Evolutionary conservation across 2,329 filamentous ascomycete genomes (phyloP).

Genomic region (Sclerotinia glacialis): DNA sequence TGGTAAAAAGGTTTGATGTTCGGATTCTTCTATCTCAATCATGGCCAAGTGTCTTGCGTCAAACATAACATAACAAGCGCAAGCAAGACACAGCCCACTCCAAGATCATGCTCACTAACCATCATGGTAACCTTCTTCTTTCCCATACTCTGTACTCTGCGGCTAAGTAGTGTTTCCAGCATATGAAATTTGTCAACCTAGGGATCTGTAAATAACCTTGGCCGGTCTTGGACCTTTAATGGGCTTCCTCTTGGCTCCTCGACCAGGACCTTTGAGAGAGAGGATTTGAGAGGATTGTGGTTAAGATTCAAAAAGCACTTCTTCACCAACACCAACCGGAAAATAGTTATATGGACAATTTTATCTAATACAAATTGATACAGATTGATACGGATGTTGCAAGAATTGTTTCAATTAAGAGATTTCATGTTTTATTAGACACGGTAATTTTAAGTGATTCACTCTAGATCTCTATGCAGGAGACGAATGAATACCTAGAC

Average conservation of each 20-base stretch:
- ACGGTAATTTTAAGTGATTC: neutral
- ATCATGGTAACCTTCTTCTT: neutral
- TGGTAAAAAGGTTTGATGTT: neutral
- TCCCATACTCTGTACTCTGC: neutral
- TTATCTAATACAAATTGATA: neutral
- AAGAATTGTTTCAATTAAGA: conserved; percentile 2
- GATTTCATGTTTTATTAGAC: conserved; percentile 2
- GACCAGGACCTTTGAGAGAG: neutral
- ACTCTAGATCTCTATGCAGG: neutral
- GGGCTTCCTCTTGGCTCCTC: conserved; percentile 5
- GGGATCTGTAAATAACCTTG: neutral
- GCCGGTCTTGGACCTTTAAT: neutral
- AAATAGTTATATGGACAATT: neutral
- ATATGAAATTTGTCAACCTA: conserved; percentile 1
- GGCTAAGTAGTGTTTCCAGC: neutral
- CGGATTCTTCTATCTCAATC: neutral
- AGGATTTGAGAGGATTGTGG: neutral
- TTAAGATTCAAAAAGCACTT: neutral
- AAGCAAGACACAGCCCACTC: neutral
- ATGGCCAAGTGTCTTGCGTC: neutral
- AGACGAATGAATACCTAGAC: neutral
- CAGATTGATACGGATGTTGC: neutral
- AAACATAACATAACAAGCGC: neutral
- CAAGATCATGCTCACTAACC: neutral
- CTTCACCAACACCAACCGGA: neutral